phyloP scores from a whole-genome alignment of 2,329 filamentous ascomycete species.

The Neopestalotiopsis sp. region DNA sequence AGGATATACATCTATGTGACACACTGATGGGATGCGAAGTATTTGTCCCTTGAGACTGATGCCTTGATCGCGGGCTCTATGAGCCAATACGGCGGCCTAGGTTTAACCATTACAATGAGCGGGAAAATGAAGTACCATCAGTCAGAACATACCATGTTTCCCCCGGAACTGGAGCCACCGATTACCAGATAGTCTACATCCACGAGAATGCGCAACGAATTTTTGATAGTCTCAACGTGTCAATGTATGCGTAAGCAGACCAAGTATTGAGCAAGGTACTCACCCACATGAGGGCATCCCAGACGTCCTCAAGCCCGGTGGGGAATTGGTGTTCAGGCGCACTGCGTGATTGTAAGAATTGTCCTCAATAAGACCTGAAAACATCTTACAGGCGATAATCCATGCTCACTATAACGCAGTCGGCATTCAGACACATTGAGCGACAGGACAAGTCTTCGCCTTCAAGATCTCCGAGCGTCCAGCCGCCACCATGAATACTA shows the following conservation, averaged over 20 bases:
- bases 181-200: neutral
- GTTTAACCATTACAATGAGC: neutral
- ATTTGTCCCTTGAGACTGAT: constrained; percentile 1
- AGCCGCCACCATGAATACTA: neutral
- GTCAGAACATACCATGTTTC: neutral
- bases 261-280: neutral
- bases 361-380: neutral
- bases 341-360: neutral
- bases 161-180: neutral
- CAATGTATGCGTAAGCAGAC: neutral
- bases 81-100: neutral
- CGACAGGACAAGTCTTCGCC: neutral
- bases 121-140: neutral
- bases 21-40: neutral
- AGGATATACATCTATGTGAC: neutral
- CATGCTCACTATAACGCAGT: neutral
- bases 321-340: neutral
- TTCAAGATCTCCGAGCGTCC: neutral
- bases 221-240: neutral
- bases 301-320: neutral
- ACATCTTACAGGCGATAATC: neutral
- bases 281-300: neutral
- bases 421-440: neutral
- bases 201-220: neutral
- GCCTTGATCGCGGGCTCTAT: neutral